These are phyloP conservation scores for Crucibulum parvulum DNA, from an alignment of 1,284 basidiomycete genomes.

Conservation along the genomic window DNA sequence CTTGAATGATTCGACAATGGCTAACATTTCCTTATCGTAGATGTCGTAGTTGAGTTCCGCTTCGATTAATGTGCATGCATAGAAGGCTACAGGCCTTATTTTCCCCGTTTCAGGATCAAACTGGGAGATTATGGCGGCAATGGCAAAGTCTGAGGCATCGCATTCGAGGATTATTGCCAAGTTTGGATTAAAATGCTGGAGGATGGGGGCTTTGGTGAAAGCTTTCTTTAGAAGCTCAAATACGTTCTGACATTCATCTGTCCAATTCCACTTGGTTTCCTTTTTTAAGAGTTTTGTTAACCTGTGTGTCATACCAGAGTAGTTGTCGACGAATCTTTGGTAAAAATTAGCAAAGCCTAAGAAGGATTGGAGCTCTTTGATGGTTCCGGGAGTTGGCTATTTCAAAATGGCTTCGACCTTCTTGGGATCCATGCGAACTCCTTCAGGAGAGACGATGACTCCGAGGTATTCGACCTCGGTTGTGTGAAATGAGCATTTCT, in stretches of 20 bases:
- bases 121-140: slow-evolving; percentile 7
- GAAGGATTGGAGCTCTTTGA: not conserved
- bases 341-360: slow-evolving; percentile 15
- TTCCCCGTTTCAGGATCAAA: not conserved
- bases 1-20: slow-evolving; percentile 37
- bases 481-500: not conserved
- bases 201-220: not conserved
- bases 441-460: not conserved
- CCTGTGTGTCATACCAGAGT: not conserved
- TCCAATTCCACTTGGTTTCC: not conserved
- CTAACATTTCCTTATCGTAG: slow-evolving; percentile 24
- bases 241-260: not conserved
- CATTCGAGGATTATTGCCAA: slow-evolving; percentile 5
- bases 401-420: not conserved
- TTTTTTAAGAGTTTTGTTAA: not conserved
- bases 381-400: not conserved
- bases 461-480: no score
- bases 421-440: not conserved
- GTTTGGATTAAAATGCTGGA: not conserved
- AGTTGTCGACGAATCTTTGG: not conserved
- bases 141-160: slow-evolving; percentile 9
- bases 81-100: slow-evolving; percentile 11
- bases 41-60: slow-evolving; percentile 17
- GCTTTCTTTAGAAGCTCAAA: not conserved
- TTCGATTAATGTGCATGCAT: slow-evolving; percentile 1